These are phyloP conservation scores for Populus simonii DNA, from an alignment of 345 rosid genomes.

Conservation along the genomic window DNA sequence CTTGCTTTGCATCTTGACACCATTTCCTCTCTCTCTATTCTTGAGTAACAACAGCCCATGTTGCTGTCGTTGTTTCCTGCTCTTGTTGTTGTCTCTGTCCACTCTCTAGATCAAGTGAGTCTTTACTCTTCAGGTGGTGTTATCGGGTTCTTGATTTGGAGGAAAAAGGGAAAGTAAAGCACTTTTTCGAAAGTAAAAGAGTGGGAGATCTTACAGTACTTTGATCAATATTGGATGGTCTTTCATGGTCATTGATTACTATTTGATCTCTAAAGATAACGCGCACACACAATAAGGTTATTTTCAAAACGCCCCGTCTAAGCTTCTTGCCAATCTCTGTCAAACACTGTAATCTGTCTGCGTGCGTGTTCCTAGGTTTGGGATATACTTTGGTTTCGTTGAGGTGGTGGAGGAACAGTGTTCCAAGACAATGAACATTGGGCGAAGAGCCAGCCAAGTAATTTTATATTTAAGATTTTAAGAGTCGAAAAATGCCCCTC, in stretches of 20 bases:
- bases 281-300: background rate
- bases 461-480: conserved; percentile 11
- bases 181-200: conserved; percentile 6
- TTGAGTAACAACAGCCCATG: conserved; percentile 90
- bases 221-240: conserved; percentile 5
- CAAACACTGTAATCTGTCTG: background rate
- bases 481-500: conserved; percentile 27
- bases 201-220: background rate
- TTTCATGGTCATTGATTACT: conserved; percentile 2
- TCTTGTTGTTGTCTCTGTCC: background rate
- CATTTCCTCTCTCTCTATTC: conserved; percentile 70
- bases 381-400: background rate
- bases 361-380: background rate
- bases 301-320: background rate
- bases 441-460: conserved; percentile 27
- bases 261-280: background rate
- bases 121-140: background rate
- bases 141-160: conserved; percentile 4
- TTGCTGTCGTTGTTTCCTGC: background rate
- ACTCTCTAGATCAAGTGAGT: background rate
- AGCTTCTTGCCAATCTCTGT: background rate
- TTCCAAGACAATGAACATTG: conserved; percentile 17
- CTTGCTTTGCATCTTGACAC: conserved; percentile 90
- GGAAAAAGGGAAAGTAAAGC: background rate
- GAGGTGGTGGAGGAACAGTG: conserved; percentile 2